Evolutionary conservation across 148 eudicot species (phyloP), one percentile per base, ranked within the genome.

Genomic region (Simmondsia chinensis): DNA sequence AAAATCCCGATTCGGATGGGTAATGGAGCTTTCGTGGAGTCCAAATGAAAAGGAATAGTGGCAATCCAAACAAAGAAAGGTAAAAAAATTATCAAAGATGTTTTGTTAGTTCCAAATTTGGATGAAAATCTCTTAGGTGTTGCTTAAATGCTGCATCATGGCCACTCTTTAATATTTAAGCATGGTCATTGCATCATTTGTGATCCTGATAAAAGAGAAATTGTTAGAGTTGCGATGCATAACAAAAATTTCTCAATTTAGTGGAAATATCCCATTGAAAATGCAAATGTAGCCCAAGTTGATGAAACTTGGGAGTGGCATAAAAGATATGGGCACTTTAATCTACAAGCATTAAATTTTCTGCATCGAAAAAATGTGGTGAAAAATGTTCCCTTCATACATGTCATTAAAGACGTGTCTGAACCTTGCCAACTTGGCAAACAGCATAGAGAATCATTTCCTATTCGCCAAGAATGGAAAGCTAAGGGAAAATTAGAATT

Each of bases 271-370:
- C 30, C 20, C 1, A 17, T 9, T 6, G 23, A 22, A 0, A 6
- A 7, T 1, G 36, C 42, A 1, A 34, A 29, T 18, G 31, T 15
- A 39, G 45, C 41, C 1, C 3, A 26, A 2, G 19, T 27, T 2
- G 33, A 33, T 20, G 57, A 64, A 0, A 26, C 63, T 1, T 29
- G 51, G 50, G n/a, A 43, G 5, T 64, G 69, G 63, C 63, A 49
- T 18, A 41, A 17, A 34, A 35, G 50, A 25, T 35, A 33, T 17
- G 56, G 62, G 0, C 61, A 63, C 30, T 54, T 46, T 1, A 39
- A 53, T 10, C 39, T 53, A 1, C 46, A 28, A 1, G 46, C 34
- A 3, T 7, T 39, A 5, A 26, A 17, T 0, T 3, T 22, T 6
- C 2, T 34, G 3, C 13, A 21, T 13, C 21, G 17, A 9, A 1